Conservation (phyloP, 2,329 filamentous ascomycete genomes). For the Neonectria magnoliae region DNA sequence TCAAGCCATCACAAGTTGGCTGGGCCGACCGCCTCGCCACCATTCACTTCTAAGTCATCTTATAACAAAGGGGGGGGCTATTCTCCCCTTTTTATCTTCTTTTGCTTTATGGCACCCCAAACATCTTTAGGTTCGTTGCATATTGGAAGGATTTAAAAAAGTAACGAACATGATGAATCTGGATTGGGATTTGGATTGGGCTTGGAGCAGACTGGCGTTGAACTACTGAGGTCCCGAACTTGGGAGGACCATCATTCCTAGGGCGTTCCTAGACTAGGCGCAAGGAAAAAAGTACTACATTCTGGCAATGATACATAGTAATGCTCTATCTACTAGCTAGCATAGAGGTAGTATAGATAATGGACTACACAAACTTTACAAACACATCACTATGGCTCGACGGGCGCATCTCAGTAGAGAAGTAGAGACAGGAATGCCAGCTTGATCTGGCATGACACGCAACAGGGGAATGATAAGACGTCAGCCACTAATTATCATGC, state of each 20-base stretch:
- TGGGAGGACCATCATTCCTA: slow-evolving; percentile 10
- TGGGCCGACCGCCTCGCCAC: slow-evolving; percentile 40
- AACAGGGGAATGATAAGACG: background rate
- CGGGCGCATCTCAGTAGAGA: background rate
- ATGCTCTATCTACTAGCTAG: background rate
- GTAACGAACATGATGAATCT: slow-evolving; percentile 17
- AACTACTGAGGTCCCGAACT: background rate
- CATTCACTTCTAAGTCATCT: slow-evolving; percentile 32
- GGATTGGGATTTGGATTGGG: slow-evolving; percentile 1
- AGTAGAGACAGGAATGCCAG: background rate
- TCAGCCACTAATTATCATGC: background rate
- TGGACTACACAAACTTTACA: slow-evolving; percentile 2
- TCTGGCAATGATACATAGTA: background rate
- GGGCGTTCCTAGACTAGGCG: slow-evolving; percentile 9
- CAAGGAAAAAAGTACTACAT: background rate
- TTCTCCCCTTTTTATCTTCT: background rate
- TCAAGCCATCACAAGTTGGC: slow-evolving; percentile 30
- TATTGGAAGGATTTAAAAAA: slow-evolving; percentile 5
- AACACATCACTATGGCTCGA: background rate
- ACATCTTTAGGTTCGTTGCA: background rate
- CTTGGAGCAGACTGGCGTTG: slow-evolving; percentile 9
- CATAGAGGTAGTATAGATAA: background rate
- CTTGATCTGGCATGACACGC: background rate
- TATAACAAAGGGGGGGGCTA: background rate
- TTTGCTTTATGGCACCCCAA: background rate